Conservation (phyloP, 768 basidiomycete species). For the Myochromella boudieri region DNA sequence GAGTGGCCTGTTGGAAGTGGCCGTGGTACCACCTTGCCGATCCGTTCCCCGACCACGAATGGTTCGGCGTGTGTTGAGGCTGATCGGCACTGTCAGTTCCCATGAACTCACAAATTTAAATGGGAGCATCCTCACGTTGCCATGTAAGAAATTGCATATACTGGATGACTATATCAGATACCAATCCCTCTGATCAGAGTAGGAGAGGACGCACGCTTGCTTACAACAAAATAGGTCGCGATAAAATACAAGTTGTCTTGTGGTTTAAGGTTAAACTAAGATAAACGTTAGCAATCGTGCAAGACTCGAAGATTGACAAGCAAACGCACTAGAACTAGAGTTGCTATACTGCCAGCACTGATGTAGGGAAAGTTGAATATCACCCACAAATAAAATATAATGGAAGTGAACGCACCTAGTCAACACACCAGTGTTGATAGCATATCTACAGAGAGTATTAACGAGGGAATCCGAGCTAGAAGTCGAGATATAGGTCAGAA, state of each 20-base stretch:
- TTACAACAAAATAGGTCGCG: conserved; percentile 61
- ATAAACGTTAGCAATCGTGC: neutral
- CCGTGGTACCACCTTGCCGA: conserved; percentile 31
- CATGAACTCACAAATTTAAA: neutral
- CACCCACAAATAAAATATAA: neutral
- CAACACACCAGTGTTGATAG: conserved; percentile 64
- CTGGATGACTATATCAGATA: conserved; percentile 25
- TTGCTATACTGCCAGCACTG: conserved; percentile 46
- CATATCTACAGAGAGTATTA: conserved; percentile 54
- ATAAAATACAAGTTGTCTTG: conserved; percentile 60
- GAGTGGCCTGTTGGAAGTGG: conserved; percentile 17
- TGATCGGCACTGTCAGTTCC: conserved; percentile 20
- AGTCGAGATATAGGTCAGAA: neutral
- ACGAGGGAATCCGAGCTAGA: conserved; percentile 60
- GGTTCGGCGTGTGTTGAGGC: conserved; percentile 59
- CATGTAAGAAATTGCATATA: conserved; percentile 64
- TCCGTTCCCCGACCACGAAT: conserved; percentile 59
- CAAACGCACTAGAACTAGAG: conserved; percentile 52
- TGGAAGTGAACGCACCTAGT: conserved; percentile 44
- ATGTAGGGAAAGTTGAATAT: no score
- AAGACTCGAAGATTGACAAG: neutral
- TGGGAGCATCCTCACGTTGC: conserved; percentile 50
- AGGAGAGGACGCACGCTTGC: conserved; percentile 51
- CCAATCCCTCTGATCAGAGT: neutral
- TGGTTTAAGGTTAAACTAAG: conserved; percentile 55